Percentiles rank a stretch among this genome's conserved stretches.
Conservation (phyloP, 1,284 basidiomycete species). For the Schizophyllum commune region DNA sequence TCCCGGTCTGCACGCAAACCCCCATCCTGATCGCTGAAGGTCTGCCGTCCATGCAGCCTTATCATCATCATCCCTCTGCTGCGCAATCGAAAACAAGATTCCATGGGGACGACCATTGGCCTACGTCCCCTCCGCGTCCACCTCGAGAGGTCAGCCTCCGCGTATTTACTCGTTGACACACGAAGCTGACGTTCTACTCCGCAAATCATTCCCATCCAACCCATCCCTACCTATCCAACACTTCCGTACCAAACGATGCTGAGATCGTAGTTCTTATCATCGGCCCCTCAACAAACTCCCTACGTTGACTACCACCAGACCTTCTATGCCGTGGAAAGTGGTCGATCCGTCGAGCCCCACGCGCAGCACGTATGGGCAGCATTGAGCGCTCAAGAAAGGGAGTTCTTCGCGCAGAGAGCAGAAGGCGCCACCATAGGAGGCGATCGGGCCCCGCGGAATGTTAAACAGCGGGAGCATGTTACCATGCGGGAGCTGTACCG, state of each 20-base stretch:
- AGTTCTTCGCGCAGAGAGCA: neutral
- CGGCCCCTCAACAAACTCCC: no score
- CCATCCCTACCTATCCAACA: neutral
- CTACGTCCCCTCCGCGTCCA: neutral
- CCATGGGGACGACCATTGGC: neutral
- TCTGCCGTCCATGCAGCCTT: neutral
- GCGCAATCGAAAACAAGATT: no score
- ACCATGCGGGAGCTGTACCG: no score
- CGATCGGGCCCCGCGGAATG: neutral
- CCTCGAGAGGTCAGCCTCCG: neutral
- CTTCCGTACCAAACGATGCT: neutral
- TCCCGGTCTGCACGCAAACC: neutral
- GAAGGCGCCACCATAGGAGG: neutral
- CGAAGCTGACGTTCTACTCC: neutral
- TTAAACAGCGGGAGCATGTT: neutral
- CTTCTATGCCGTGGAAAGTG: neutral
- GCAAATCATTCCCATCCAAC: neutral
- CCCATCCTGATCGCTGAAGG: neutral
- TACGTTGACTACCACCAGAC: neutral
- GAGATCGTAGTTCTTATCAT: neutral
- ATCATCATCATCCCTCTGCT: no score
- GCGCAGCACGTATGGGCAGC: neutral
- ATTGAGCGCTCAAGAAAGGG: neutral
- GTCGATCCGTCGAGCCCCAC: neutral
- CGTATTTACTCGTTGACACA: neutral